These are phyloP conservation scores for Debaryomyces udenii DNA, from an alignment of 1,139 yeast genomes.

Conservation along the genomic window DNA sequence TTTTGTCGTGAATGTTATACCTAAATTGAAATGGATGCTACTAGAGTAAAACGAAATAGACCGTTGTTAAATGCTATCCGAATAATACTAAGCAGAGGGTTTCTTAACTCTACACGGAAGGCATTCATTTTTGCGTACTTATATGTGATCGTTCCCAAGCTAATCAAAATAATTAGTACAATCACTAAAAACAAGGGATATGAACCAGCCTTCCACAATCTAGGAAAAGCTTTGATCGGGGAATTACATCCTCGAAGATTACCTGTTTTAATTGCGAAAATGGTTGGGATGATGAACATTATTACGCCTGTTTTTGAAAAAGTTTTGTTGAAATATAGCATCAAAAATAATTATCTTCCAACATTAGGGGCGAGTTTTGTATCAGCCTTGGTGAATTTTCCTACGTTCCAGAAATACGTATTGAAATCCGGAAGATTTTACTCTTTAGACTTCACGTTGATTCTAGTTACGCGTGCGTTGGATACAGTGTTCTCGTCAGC, in stretches of 20 bases:
- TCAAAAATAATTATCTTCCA: slow-evolving; percentile 12
- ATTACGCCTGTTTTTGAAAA: slow-evolving; percentile 21
- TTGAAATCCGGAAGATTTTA: slow-evolving; percentile 21
- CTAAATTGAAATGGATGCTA: too few relatives aligned
- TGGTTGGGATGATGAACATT: slow-evolving; percentile 23
- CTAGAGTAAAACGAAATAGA: not conserved
- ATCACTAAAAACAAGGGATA: slow-evolving; percentile 18
- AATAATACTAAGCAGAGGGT: slow-evolving; percentile 3
- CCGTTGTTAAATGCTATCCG: not conserved
- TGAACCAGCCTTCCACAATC: not conserved
- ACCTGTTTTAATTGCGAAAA: slow-evolving; percentile 31
- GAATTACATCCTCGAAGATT: slow-evolving; percentile 29
- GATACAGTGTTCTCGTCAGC: slow-evolving; percentile 24
- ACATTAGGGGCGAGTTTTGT: slow-evolving; percentile 22
- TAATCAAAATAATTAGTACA: slow-evolving; percentile 23
- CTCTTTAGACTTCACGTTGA: slow-evolving; percentile 29
- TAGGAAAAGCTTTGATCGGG: not conserved
- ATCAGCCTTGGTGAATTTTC: slow-evolving; percentile 24
- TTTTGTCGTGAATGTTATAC: too few relatives aligned
- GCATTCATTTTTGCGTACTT: slow-evolving; percentile 41
- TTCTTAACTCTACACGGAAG: slow-evolving; percentile 19
- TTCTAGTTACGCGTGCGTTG: slow-evolving; percentile 25
- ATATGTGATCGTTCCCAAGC: slow-evolving; percentile 37
- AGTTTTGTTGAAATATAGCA: slow-evolving; percentile 9
- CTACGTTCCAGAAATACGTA: slow-evolving; percentile 22